phyloP scores from a whole-genome alignment of 108 stramenopile genomes.

The Ochromonas danica region DNA sequence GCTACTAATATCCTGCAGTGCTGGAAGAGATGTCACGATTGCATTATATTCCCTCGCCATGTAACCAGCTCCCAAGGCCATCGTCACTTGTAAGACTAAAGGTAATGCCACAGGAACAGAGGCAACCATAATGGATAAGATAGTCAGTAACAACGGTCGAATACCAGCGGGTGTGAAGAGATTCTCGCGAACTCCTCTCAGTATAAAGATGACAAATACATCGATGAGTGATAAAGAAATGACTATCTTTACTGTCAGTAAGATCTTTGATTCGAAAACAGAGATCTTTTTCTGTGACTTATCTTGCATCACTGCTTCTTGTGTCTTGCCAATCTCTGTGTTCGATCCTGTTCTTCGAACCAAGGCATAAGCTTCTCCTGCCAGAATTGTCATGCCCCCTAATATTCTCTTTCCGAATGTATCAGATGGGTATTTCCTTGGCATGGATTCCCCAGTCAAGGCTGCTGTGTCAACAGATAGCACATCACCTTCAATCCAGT shows the following conservation, averaged over 20 bases:
- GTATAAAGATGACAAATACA: conserved; percentile 62
- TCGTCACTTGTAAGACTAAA: conserved; percentile 69
- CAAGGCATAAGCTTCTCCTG: conserved; percentile 66
- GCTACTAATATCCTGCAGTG: conserved; percentile 77
- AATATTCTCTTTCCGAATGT: conserved; percentile 59
- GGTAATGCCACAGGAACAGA: conserved; percentile 80
- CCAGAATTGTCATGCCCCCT: conserved; percentile 62
- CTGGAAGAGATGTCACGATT: conserved; percentile 74
- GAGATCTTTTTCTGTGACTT: conserved; percentile 62
- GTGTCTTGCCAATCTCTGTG: conserved; percentile 71
- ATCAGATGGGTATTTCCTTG: conserved; percentile 55
- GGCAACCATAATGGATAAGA: conserved; percentile 69
- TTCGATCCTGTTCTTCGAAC: conserved; percentile 62
- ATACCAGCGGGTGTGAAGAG: background rate
- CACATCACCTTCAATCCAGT: conserved; percentile 66
- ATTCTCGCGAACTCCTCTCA: conserved; percentile 29
- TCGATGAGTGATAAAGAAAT: conserved; percentile 55
- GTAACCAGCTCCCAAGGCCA: conserved; percentile 73
- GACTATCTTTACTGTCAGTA: conserved; percentile 64
- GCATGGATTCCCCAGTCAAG: conserved; percentile 75
- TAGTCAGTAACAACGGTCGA: background rate
- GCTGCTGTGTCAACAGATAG: conserved; percentile 70
- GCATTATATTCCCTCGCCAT: conserved; percentile 71
- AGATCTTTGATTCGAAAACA: conserved; percentile 69
- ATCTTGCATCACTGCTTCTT: conserved; percentile 65